These are phyloP conservation scores for Microthlaspi erraticum DNA, from an alignment of 345 rosid species.

Conservation along the genomic window DNA sequence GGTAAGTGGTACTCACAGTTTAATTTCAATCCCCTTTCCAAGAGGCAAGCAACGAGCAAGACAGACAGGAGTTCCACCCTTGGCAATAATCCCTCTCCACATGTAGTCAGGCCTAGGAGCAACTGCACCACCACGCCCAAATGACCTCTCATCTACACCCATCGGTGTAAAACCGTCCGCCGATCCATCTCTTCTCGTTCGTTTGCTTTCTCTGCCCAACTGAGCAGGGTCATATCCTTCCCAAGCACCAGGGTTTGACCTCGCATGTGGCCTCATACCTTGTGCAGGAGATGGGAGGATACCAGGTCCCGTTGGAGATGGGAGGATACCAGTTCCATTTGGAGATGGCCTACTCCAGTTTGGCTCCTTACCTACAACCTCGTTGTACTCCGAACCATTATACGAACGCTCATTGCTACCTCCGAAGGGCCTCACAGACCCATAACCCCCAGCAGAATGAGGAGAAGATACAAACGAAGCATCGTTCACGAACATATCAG, in stretches of 20 bases:
- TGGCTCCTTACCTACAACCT: conserved; percentile 51
- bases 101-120: conserved; percentile 57
- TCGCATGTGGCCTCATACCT: conserved; percentile 55
- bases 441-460: conserved; percentile 47
- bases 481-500: conserved; percentile 59
- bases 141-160: conserved; percentile 53
- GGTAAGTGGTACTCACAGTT: conserved; percentile 54
- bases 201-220: conserved; percentile 70
- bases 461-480: conserved; percentile 51
- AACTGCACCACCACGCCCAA: conserved; percentile 50
- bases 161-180: conserved; percentile 49
- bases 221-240: conserved; percentile 72
- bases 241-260: conserved; percentile 69
- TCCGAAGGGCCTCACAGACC: conserved; percentile 55
- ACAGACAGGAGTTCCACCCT: conserved; percentile 70
- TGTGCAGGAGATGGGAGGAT: conserved; percentile 64
- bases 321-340: conserved; percentile 58
- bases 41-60: conserved; percentile 64
- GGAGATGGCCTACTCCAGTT: conserved; percentile 81
- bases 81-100: conserved; percentile 70
- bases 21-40: conserved; percentile 55
- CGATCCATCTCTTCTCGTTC: conserved; percentile 69
- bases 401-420: conserved; percentile 58
- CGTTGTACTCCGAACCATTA: conserved; percentile 63
- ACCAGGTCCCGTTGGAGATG: conserved; percentile 69